These are phyloP conservation scores for Ceriops decandra DNA, from an alignment of 345 rosid genomes.

Conservation along the genomic window DNA sequence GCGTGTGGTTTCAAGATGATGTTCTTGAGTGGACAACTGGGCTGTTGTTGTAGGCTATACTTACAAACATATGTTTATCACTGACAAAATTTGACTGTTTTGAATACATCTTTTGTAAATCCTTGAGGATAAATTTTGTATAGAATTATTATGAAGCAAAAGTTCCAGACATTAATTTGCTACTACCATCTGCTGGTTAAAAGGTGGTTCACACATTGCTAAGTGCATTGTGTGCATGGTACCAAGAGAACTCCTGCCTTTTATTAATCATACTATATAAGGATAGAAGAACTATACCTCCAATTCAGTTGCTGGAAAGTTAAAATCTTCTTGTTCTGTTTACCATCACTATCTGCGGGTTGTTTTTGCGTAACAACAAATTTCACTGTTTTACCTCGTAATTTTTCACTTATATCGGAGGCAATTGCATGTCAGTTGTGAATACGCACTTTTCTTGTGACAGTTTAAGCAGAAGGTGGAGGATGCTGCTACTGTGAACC, in stretches of 20 bases:
- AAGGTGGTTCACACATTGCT: no score
- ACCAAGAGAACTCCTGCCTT: no score
- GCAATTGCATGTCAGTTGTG: background rate
- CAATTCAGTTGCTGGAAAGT: background rate
- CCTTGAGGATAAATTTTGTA: no score
- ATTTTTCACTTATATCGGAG: background rate
- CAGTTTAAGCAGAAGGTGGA: slow-evolving; percentile 54
- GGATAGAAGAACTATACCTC: no score
- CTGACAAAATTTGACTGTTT: no score
- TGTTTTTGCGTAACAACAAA: background rate
- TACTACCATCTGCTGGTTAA: no score
- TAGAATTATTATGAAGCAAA: no score
- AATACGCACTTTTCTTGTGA: slow-evolving; percentile 6
- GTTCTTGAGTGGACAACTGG: background rate
- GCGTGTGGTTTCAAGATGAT: background rate
- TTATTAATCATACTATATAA: no score
- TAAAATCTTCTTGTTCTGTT: background rate
- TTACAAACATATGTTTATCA: background rate
- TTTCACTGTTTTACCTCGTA: background rate
- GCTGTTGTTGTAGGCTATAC: background rate
- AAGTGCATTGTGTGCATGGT: no score
- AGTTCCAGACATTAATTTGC: no score
- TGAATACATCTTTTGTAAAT: no score
- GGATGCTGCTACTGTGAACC: slow-evolving; percentile 27
- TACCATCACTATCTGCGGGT: background rate